Evolutionary conservation across 2,329 filamentous ascomycete species (phyloP), one percentile per base, ranked within the genome.

Genomic region (Madurella mycetomatis): DNA sequence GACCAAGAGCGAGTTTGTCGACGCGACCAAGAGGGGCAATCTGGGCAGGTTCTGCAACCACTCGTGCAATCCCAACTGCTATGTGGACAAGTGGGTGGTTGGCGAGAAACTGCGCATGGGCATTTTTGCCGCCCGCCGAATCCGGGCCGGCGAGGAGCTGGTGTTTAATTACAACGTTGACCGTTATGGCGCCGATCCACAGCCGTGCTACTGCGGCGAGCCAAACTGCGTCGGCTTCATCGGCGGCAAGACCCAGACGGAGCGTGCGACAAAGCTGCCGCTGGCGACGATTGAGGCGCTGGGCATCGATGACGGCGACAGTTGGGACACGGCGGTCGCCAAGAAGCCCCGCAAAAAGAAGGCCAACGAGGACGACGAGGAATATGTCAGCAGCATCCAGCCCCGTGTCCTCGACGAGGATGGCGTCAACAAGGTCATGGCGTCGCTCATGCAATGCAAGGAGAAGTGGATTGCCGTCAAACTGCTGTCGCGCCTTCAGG

Each of bases 101-200:
- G 92, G 91, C 16, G 90, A 95, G 66, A 97, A 96, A 76, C 78
- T 97, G 68, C 92, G 94, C 65, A 99, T 99, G 94, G 94, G 94
- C 65, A 97, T 99, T 64, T 99, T 99, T 76, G 90, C 92, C 64
- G 83, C 89, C 73, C 89, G 92, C 60, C 79, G 82, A 65, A 87
- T 99, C 68, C 84, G 85, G 67, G 85, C 88, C 16, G 94, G 94
- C 52, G 94, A 99, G 71, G 94, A 99, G 71, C 77, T 99, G 53
- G 92, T 96, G 18, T 99, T 99, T 78, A 96, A 99, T 76, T 99
- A 99, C 82, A 99, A 99, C 66, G 94, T 99, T 61, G 94, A 99
- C 72, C 86, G 94, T 61, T 99, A 99, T 68, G 94, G 94, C 60
- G 92, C 94, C 42, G 91, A 99, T 64, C 92, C 94, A 42, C 92